Percentiles rank a stretch among this genome's conserved stretches.
Conservation (phyloP, 2,329 filamentous ascomycete species). For the Grosmannia huntii region DNA sequence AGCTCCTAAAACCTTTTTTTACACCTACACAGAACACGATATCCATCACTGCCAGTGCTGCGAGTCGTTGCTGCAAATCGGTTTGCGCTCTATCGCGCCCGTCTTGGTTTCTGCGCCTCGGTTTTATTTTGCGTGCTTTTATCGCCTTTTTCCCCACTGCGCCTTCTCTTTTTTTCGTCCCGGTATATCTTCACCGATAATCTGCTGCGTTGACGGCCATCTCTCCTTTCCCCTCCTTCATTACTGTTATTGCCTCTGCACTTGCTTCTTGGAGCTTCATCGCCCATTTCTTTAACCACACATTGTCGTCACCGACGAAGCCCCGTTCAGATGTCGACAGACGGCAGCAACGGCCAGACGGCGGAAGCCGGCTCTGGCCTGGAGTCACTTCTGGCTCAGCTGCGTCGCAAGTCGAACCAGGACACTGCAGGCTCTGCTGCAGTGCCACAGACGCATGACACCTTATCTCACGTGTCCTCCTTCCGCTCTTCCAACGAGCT, state of each 20-base stretch:
- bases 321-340: slow-evolving; percentile 7
- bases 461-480: slow-evolving; percentile 15
- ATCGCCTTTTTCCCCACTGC: background rate
- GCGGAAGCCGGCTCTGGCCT: slow-evolving; percentile 21
- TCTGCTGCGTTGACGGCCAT: background rate
- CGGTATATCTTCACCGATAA: background rate
- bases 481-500: slow-evolving; percentile 14
- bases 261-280: background rate
- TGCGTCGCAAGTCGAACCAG: slow-evolving; percentile 21
- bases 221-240: background rate
- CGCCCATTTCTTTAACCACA: background rate
- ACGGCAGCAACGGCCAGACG: slow-evolving; percentile 4
- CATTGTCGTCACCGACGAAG: background rate
- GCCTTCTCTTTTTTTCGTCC: background rate
- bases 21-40: background rate
- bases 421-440: slow-evolving; percentile 12
- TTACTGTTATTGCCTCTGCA: background rate
- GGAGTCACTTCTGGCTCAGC: slow-evolving; percentile 29
- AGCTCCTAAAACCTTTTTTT: background rate
- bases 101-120: background rate
- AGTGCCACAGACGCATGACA: slow-evolving; percentile 15
- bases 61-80: too few species aligned
- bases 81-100: background rate
- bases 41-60: background rate
- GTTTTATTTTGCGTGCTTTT: background rate